These are phyloP conservation scores for Sabuloglossum arenarium DNA, from an alignment of 495 filamentous ascomycete species.

Conservation along the genomic window DNA sequence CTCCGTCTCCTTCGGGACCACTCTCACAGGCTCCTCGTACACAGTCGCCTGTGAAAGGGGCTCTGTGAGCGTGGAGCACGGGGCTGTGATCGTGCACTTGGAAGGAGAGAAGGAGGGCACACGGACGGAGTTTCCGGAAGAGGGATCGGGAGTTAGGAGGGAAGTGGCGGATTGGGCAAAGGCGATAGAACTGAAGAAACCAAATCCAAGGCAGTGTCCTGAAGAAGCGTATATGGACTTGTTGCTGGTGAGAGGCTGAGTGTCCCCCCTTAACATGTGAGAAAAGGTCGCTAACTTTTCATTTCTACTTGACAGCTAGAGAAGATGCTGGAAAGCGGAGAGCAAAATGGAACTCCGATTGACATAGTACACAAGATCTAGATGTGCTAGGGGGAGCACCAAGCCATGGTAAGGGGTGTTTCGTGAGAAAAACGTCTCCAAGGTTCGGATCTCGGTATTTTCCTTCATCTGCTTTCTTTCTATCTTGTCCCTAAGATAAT, in stretches of 20 bases:
- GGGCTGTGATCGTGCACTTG: slow-evolving; percentile 19
- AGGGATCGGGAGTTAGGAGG: slow-evolving; percentile 35
- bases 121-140: slow-evolving; percentile 31
- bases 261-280: not conserved
- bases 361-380: not conserved
- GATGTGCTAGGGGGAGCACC: not conserved
- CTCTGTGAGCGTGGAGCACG: slow-evolving; percentile 28
- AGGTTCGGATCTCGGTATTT: too few species aligned
- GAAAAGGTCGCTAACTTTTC: not conserved
- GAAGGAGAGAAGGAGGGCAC: slow-evolving; percentile 20
- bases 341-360: not conserved
- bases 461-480: too few species aligned
- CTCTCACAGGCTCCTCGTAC: slow-evolving; percentile 30
- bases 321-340: slow-evolving; percentile 3
- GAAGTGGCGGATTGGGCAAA: slow-evolving; percentile 49
- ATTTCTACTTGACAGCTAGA: slow-evolving; percentile 2
- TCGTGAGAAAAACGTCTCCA: too few species aligned
- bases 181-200: slow-evolving; percentile 25
- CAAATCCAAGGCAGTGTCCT: slow-evolving; percentile 34
- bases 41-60: slow-evolving; percentile 28
- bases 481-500: too few species aligned
- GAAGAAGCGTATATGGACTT: slow-evolving; percentile 51
- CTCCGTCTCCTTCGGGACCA: slow-evolving; percentile 42
- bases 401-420: too few species aligned
- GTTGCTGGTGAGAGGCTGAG: slow-evolving; percentile 36